Base-by-base conservation (phyloP, 2,329 filamentous ascomycete genomes). In the Trichothecium sympodiale region DNA sequence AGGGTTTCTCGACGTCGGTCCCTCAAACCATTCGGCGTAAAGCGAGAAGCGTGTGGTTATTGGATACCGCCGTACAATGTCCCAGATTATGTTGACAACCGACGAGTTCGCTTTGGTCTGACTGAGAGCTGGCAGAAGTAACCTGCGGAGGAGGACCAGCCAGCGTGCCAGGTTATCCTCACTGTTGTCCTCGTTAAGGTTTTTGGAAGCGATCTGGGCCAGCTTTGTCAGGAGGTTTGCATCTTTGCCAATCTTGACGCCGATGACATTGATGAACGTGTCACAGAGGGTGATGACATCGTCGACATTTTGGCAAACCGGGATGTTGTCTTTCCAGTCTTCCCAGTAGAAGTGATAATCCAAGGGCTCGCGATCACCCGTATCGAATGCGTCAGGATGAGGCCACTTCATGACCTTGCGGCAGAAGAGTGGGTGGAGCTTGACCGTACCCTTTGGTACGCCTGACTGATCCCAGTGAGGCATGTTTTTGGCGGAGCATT, bases 281-380 rank as follows among this genome's bases (percentile, higher is more conserved):
- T 77, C 74, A 56, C 87, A 93, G 1, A 95, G 72, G 3, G 80
- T 78, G 55, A 96, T 91, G 12, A 98, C 71, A 52, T 98, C 91
- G 42, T 95, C 86, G 5, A 94, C 77, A 2, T 69, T 83, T 54
- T 94, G 88, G 52, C 91, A 98, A 15, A 94, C 64, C 1, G 91
- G 93, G 31, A 98, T 71, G 43, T 91, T 94, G 57, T 96, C 89
- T 3, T 79, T 71, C 91, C 91, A 98, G 47, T 96, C 91, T 40
- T 94, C 87, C 79, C 91, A 95, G 57, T 98, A 98, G 54, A 93
- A 96, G 25, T 83, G 77, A 55, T 95, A 96, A 35, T 83, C 74
- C n/a, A 72, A 70, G 15, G 80, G 79, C 46, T 87, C 84, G 37
- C 25, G 29, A 8, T 29, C 16, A 25, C 78, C 79, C 17, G 76